phyloP scores from a whole-genome alignment of 1,139 yeast genomes.

The Kodamaea sp. region DNA sequence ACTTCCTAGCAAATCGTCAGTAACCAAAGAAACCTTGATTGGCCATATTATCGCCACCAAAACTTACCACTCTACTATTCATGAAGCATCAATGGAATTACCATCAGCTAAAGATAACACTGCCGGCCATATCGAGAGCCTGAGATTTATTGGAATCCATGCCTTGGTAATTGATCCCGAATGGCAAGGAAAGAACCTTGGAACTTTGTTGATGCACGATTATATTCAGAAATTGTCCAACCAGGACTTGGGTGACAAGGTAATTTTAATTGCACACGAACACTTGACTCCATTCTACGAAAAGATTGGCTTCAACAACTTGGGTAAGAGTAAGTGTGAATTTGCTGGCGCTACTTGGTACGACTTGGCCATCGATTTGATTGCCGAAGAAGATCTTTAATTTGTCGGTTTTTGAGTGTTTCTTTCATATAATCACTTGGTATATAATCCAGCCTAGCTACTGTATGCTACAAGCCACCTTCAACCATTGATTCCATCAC shows the following conservation, averaged over 20 bases:
- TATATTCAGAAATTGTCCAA: conserved; percentile 87
- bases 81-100: conserved; percentile 66
- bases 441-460: too few relatives aligned
- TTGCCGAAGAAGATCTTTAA: conserved; percentile 53
- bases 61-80: conserved; percentile 50
- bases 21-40: conserved; percentile 65
- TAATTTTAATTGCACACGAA: conserved; percentile 73
- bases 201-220: conserved; percentile 81
- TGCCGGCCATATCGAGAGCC: conserved; percentile 77
- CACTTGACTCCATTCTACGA: conserved; percentile 74
- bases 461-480: too few relatives aligned
- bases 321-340: conserved; percentile 60
- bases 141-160: conserved; percentile 78
- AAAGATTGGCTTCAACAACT: conserved; percentile 70
- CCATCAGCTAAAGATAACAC: conserved; percentile 42
- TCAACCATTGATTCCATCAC: too few relatives aligned
- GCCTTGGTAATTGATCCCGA: conserved; percentile 77
- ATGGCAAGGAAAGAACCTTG: conserved; percentile 80
- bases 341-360: conserved; percentile 67
- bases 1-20: conserved; percentile 53
- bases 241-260: conserved; percentile 80
- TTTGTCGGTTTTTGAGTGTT: too few relatives aligned
- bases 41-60: conserved; percentile 89
- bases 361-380: conserved; percentile 63
- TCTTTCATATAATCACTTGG: too few relatives aligned